Percentiles rank a stretch among this genome's conserved stretches.
phyloP scores from a whole-genome alignment of 805 yeast species.

The Kuraishia cidri region DNA sequence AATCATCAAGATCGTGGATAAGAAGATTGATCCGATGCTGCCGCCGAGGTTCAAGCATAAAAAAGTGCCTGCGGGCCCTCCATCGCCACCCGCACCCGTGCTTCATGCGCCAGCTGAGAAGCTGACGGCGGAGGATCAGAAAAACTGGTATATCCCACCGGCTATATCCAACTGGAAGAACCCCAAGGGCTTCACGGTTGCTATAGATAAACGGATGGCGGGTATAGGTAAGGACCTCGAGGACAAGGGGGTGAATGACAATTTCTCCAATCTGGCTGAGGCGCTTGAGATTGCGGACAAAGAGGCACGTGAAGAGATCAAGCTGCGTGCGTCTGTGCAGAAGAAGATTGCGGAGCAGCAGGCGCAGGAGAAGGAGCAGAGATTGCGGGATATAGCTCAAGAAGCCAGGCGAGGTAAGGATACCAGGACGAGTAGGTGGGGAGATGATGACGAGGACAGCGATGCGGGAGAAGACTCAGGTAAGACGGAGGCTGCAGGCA shows the following conservation, averaged over 20 bases:
- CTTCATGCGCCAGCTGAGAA: constrained; percentile 50
- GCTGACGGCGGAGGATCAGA: constrained; percentile 63
- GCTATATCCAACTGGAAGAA: constrained; percentile 95
- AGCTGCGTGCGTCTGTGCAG: constrained; percentile 38
- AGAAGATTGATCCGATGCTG: constrained; percentile 73
- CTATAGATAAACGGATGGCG: constrained; percentile 69
- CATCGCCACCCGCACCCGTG: constrained; percentile 53
- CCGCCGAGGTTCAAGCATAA: constrained; percentile 72
- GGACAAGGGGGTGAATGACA: constrained; percentile 37
- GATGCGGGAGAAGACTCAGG: constrained; percentile 6
- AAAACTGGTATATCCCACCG: constrained; percentile 82
- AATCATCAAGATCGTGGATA: constrained; percentile 57
- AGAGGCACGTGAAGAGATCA: constrained; percentile 48
- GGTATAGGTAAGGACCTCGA: constrained; percentile 34
- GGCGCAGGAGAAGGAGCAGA: constrained; percentile 38
- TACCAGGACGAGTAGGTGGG: constrained; percentile 7
- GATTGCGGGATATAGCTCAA: constrained; percentile 38
- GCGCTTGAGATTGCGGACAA: constrained; percentile 68
- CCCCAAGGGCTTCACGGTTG: constrained; percentile 80
- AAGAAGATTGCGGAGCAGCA: constrained; percentile 41
- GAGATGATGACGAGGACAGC: constrained; percentile 7
- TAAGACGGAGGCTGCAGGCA: constrained; percentile 13
- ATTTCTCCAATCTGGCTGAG: constrained; percentile 52
- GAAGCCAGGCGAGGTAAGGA: constrained; percentile 31
- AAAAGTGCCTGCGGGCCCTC: constrained; percentile 61